These are phyloP conservation scores for Corchorus capsularis DNA, from an alignment of 345 rosid species.

Conservation along the genomic window DNA sequence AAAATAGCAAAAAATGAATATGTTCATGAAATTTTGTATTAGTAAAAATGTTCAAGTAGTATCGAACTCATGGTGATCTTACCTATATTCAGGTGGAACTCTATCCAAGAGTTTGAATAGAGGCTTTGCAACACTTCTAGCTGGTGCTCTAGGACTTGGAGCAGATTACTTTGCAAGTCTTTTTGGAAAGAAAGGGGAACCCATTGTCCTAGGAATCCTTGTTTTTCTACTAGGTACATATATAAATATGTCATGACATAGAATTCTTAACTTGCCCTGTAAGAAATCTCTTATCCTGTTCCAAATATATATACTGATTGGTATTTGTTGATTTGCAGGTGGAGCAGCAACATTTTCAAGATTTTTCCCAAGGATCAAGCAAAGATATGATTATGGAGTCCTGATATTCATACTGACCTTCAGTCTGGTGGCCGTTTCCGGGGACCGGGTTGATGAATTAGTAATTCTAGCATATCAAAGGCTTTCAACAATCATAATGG, in stretches of 20 bases:
- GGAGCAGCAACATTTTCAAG: constrained; percentile 65
- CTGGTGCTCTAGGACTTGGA: constrained; percentile 65
- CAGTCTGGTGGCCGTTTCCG: constrained; percentile 73
- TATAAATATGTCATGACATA: not conserved
- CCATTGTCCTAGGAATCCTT: constrained; percentile 61
- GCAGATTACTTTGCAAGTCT: constrained; percentile 59
- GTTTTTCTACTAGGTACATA: constrained; percentile 61
- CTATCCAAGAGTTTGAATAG: constrained; percentile 67
- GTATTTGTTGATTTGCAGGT: constrained; percentile 40
- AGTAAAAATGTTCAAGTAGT: not conserved
- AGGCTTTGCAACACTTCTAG: constrained; percentile 65
- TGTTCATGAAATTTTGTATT: not conserved
- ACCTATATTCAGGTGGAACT: constrained; percentile 61
- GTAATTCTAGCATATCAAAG: constrained; percentile 54
- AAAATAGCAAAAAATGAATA: not conserved
- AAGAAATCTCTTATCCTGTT: not conserved
- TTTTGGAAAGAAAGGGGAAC: constrained; percentile 62
- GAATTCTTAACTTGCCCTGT: not conserved
- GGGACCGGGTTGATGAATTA: constrained; percentile 56
- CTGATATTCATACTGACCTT: constrained; percentile 78
- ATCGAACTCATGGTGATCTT: not conserved
- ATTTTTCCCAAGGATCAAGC: constrained; percentile 71
- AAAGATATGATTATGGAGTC: constrained; percentile 85
- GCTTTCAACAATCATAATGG: constrained; percentile 64
- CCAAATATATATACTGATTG: not conserved